Conservation (phyloP, 345 rosid species). For the Nephelium lappaceum region DNA sequence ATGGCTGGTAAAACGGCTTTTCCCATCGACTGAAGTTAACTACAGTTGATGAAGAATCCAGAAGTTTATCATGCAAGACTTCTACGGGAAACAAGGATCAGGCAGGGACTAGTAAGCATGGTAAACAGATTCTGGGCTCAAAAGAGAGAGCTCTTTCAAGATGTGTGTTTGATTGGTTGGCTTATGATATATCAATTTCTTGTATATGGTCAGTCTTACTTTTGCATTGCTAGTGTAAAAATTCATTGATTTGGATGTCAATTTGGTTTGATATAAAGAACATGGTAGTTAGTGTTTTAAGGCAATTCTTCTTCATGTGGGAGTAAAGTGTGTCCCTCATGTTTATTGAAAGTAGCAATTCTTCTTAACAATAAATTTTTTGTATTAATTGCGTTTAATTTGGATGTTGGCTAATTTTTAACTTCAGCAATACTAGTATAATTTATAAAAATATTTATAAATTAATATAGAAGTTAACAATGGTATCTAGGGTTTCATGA, state of each 20-base stretch:
- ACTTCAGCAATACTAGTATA: too few relatives aligned
- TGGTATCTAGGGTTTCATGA: too few relatives aligned
- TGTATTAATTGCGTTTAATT: too few relatives aligned
- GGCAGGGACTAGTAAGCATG: background rate
- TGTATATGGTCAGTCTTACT: slow-evolving; percentile 15
- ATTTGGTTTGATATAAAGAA: background rate
- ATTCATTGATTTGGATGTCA: slow-evolving; percentile 17
- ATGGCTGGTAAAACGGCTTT: slow-evolving; percentile 68
- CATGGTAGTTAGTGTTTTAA: background rate
- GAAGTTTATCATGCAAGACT: too few relatives aligned
- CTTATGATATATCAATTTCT: slow-evolving; percentile 19
- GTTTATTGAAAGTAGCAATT: too few relatives aligned
- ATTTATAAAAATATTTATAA: too few relatives aligned
- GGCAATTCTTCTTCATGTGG: background rate
- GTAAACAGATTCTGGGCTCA: background rate
- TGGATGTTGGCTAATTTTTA: too few relatives aligned
- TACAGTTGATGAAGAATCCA: slow-evolving; percentile 22
- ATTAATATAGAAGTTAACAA: too few relatives aligned
- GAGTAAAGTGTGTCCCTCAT: background rate
- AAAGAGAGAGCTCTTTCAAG: background rate
- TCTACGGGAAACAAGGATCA: too few relatives aligned
- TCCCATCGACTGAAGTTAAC: slow-evolving; percentile 61
- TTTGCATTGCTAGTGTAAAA: slow-evolving; percentile 13
- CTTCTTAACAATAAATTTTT: too few relatives aligned
- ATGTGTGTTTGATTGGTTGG: slow-evolving; percentile 21